Evolutionary conservation across 441 rosid species (phyloP).

Genomic region (Erysimum cheiri): DNA sequence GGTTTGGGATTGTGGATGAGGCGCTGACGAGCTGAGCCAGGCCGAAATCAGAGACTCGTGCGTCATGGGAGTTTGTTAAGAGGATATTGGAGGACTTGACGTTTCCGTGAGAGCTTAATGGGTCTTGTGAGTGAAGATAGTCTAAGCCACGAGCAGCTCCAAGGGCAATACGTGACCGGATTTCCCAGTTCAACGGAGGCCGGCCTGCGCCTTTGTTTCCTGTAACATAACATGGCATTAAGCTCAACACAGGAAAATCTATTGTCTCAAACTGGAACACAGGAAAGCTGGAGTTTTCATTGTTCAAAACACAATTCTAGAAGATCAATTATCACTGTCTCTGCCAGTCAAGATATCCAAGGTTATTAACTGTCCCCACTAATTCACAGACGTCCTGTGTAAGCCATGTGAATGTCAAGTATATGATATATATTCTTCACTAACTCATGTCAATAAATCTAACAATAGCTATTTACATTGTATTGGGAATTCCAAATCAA

Average conservation of each 20-base stretch:
- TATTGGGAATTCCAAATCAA: neutral
- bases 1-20: slow-evolving; percentile 65
- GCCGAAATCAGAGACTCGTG: slow-evolving; percentile 90
- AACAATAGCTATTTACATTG: neutral
- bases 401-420: slow-evolving; percentile 7
- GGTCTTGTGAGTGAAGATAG: slow-evolving; percentile 85
- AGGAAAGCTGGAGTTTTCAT: neutral
- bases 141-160: slow-evolving; percentile 87
- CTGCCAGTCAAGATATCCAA: neutral
- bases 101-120: slow-evolving; percentile 80
- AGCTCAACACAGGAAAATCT: slow-evolving; percentile 16
- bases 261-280: slow-evolving; percentile 3
- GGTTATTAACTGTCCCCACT: neutral
- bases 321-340: neutral
- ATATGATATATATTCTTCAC: neutral
- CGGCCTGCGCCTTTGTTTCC: slow-evolving; percentile 94
- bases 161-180: slow-evolving; percentile 72
- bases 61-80: slow-evolving; percentile 72
- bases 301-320: neutral
- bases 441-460: slow-evolving; percentile 7
- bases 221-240: slow-evolving; percentile 36
- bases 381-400: neutral
- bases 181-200: slow-evolving; percentile 86
- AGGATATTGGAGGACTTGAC: slow-evolving; percentile 90
- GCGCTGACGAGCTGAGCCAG: slow-evolving; percentile 81